Percentiles rank a stretch among this genome's conserved stretches.
Conservation (phyloP, 2,329 filamentous ascomycete species). For the Phialophora macrospora region DNA sequence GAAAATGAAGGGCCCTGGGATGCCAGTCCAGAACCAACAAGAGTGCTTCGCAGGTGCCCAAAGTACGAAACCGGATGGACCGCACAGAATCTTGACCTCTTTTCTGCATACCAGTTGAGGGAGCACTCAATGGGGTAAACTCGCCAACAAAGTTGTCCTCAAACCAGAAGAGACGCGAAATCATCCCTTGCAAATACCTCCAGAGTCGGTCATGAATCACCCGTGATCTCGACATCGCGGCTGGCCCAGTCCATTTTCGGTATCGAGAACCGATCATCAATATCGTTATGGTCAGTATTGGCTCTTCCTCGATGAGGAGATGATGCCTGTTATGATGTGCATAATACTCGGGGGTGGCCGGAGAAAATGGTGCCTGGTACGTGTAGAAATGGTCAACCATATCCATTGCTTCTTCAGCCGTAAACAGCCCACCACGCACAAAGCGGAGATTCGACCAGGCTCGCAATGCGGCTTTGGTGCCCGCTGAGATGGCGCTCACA, state of each 20-base stretch:
- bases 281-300: conserved; percentile 8
- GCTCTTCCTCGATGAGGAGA: conserved; percentile 13
- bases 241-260: conserved; percentile 11
- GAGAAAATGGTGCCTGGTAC: conserved; percentile 10
- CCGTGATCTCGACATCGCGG: background rate
- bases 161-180: conserved; percentile 12
- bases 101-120: conserved; percentile 8
- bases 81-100: conserved; percentile 8
- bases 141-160: conserved; percentile 12
- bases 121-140: conserved; percentile 10
- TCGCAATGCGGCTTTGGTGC: conserved; percentile 5
- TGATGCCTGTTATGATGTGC: conserved; percentile 10
- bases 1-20: conserved; percentile 9
- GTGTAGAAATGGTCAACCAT: conserved; percentile 16
- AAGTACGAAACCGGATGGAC: conserved; percentile 11
- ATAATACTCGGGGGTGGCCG: conserved; percentile 8
- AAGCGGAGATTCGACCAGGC: conserved; percentile 9
- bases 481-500: background rate
- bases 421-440: conserved; percentile 10
- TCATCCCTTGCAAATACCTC: conserved; percentile 11
- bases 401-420: conserved; percentile 13
- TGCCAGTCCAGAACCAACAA: conserved; percentile 11
- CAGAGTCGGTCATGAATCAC: conserved; percentile 12
- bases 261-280: conserved; percentile 12
- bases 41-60: conserved; percentile 12